Conservation (phyloP, 352 stramenopile species). For the Phytophthora sp. region DNA sequence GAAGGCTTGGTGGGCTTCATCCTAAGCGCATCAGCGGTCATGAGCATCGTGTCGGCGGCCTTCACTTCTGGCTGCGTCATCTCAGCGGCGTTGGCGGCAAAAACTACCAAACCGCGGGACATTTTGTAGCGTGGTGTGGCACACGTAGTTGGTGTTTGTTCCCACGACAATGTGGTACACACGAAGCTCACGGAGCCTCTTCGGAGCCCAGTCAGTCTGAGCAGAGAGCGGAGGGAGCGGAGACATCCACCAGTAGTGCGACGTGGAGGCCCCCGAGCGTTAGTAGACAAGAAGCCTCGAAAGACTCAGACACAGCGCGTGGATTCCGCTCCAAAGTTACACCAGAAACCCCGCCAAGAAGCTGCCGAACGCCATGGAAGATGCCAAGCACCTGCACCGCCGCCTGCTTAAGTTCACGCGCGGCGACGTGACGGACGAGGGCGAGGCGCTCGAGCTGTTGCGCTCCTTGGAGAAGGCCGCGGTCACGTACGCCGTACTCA, state of each 20-base stretch:
- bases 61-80: conserved; percentile 9
- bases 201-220: conserved; percentile 29
- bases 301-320: conserved; percentile 9
- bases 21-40: neutral
- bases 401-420: conserved; percentile 76
- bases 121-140: neutral
- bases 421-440: conserved; percentile 64
- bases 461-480: conserved; percentile 59
- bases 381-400: conserved; percentile 69
- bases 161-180: conserved; percentile 14
- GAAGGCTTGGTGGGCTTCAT: neutral
- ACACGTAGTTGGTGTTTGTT: conserved; percentile 6
- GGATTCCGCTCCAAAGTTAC: conserved; percentile 6
- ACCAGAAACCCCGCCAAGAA: neutral
- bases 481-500: conserved; percentile 76
- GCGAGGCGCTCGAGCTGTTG: conserved; percentile 67
- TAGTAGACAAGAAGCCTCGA: conserved; percentile 32
- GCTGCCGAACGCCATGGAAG: conserved; percentile 57
- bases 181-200: conserved; percentile 11
- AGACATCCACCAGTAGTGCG: conserved; percentile 14
- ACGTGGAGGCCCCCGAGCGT: conserved; percentile 21
- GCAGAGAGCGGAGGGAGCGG: conserved; percentile 7
- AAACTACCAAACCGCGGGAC: conserved; percentile 12
- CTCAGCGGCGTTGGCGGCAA: conserved; percentile 15
- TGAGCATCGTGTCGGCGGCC: neutral